Percentiles rank a stretch among this genome's conserved stretches.
phyloP scores from a whole-genome alignment of 2,329 filamentous ascomycete species.

The Biscogniauxia marginata region DNA sequence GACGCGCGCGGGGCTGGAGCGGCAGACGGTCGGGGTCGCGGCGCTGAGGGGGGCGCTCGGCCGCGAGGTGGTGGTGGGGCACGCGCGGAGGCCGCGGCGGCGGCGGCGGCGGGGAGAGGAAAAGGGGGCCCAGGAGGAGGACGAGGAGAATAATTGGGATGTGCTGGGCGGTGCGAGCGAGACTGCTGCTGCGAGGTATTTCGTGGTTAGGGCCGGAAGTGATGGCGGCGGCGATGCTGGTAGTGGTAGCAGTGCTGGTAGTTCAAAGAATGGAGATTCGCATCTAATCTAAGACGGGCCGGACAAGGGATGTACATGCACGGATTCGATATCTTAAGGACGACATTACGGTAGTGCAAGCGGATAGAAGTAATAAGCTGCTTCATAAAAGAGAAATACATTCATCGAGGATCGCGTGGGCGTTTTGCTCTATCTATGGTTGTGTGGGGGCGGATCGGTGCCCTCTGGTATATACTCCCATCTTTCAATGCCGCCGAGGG shows the following conservation, averaged over 20 bases:
- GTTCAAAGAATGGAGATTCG: too few relatives aligned
- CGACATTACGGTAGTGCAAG: neutral
- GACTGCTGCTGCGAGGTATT: constrained; percentile 65
- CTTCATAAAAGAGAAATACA: neutral
- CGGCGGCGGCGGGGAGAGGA: constrained; percentile 4
- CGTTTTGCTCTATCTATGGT: constrained; percentile 1
- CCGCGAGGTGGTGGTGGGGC: constrained; percentile 61
- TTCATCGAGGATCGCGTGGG: neutral
- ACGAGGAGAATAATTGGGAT: constrained; percentile 65
- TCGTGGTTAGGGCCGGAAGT: constrained; percentile 67
- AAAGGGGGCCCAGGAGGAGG: constrained; percentile 5
- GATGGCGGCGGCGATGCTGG: constrained; percentile 1
- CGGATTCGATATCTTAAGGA: neutral
- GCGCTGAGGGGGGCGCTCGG: constrained; percentile 55
- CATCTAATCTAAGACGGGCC: too few relatives aligned
- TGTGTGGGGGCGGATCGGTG: neutral
- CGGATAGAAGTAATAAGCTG: neutral
- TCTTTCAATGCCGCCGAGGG: constrained; percentile 5
- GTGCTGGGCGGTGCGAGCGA: constrained; percentile 64
- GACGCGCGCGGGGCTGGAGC: constrained; percentile 51
- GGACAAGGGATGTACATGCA: neutral
- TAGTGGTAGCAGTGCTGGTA: too few relatives aligned
- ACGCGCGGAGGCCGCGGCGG: constrained; percentile 37
- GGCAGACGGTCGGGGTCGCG: constrained; percentile 60
- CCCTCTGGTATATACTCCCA: constrained; percentile 6